Percentiles rank a stretch among this genome's conserved stretches.
These are phyloP conservation scores for Abortiporus biennis DNA, from an alignment of 1,284 basidiomycete species.

Conservation along the genomic window DNA sequence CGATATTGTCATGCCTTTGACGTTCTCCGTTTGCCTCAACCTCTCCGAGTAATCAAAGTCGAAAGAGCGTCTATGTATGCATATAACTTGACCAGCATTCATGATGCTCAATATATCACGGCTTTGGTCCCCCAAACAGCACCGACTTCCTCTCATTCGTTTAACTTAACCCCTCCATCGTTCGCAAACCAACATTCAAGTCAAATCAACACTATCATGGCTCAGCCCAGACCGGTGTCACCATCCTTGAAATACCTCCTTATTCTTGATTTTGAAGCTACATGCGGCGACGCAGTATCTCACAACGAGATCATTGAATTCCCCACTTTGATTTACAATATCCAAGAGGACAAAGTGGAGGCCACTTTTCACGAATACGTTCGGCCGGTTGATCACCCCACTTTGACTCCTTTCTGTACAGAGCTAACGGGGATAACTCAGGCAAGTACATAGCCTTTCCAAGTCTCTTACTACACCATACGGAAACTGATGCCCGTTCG, in stretches of 20 bases:
- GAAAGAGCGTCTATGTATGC: too few relatives aligned
- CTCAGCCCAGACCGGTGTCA: too few relatives aligned
- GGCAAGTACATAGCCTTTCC: slow-evolving; percentile 12
- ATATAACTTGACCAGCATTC: too few relatives aligned
- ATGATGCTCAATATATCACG: too few relatives aligned
- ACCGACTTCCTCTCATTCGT: too few relatives aligned
- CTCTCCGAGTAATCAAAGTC: too few relatives aligned
- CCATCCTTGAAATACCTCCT: slow-evolving; percentile 24
- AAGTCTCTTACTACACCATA: background rate
- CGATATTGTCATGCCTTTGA: too few relatives aligned
- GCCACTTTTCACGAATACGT: slow-evolving; percentile 30
- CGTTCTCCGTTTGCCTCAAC: too few relatives aligned
- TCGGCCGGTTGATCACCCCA: slow-evolving; percentile 19
- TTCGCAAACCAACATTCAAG: too few relatives aligned
- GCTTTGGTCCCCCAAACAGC: too few relatives aligned
- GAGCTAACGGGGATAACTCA: slow-evolving; percentile 29
- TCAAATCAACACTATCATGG: too few relatives aligned
- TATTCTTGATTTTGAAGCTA: slow-evolving; percentile 29
- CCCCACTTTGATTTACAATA: slow-evolving; percentile 26
- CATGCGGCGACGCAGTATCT: slow-evolving; percentile 21
- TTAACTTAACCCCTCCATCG: too few relatives aligned
- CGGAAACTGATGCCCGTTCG: background rate
- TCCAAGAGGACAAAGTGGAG: slow-evolving; percentile 21
- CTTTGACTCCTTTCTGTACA: slow-evolving; percentile 27
- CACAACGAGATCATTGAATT: slow-evolving; percentile 29